phyloP scores from a whole-genome alignment of 148 eudicot species.

The Beta vulgaris region DNA sequence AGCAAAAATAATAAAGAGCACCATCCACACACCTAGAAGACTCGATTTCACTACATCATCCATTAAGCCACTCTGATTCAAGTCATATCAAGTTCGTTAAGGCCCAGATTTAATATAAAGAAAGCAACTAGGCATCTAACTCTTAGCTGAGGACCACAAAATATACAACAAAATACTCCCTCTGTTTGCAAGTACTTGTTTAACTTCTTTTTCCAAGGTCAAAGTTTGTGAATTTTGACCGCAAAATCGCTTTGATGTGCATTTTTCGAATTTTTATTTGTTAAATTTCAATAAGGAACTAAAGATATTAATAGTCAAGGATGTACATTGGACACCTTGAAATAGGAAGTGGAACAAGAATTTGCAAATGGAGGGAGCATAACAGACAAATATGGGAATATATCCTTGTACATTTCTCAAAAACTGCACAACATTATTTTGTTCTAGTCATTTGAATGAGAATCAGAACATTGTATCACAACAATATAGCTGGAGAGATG shows the following conservation, averaged over 20 bases:
- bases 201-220: too few species aligned
- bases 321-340: too few species aligned
- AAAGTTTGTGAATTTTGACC: too few species aligned
- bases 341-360: too few species aligned
- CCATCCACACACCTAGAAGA: slow-evolving; percentile 81
- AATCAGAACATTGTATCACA: neutral
- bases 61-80: slow-evolving; percentile 66
- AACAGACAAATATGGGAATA: neutral
- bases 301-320: too few species aligned
- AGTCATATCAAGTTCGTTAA: slow-evolving; percentile 15
- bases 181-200: too few species aligned
- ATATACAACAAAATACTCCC: neutral
- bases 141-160: neutral
- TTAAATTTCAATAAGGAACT: too few species aligned
- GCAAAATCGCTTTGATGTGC: too few species aligned
- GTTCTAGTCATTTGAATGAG: neutral
- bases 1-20: slow-evolving; percentile 71
- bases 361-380: too few species aligned
- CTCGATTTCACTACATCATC: slow-evolving; percentile 62
- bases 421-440: neutral
- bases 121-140: neutral
- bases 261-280: too few species aligned
- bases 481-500: neutral
- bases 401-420: neutral
- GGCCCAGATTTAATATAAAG: slow-evolving; percentile 3